phyloP scores from a whole-genome alignment of 2,329 filamentous ascomycete species.

The Corniculantispora saksenae region DNA sequence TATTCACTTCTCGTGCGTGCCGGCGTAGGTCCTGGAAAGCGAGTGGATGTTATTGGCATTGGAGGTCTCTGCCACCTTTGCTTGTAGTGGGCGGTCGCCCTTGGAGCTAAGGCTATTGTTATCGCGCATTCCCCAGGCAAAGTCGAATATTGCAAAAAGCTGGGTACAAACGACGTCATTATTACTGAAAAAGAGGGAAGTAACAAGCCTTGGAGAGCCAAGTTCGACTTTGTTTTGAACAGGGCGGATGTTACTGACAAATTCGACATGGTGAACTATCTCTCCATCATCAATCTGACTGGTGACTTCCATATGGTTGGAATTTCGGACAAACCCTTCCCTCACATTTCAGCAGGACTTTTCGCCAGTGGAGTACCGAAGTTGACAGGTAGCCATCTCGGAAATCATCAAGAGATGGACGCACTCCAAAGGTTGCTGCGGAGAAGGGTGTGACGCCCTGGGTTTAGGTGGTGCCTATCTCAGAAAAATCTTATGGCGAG shows the following conservation, averaged over 20 bases:
- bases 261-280: conserved; percentile 55
- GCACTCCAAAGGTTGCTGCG: conserved; percentile 59
- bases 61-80: conserved; percentile 76
- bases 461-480: conserved; percentile 65
- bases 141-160: conserved; percentile 57
- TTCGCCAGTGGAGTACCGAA: conserved; percentile 36
- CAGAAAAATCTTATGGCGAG: conserved; percentile 67
- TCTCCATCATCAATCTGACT: conserved; percentile 53
- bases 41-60: conserved; percentile 70
- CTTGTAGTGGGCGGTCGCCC: conserved; percentile 68
- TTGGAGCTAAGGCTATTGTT: conserved; percentile 67
- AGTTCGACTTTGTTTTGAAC: conserved; percentile 55
- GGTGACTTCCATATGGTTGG: conserved; percentile 61
- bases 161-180: conserved; percentile 62
- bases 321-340: conserved; percentile 53
- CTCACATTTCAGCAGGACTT: conserved; percentile 39
- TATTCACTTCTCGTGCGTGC: conserved; percentile 69
- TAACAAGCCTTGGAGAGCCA: conserved; percentile 54
- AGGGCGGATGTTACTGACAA: conserved; percentile 50
- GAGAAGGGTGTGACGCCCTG: conserved; percentile 57
- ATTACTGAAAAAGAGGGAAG: conserved; percentile 53
- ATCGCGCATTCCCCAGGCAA: conserved; percentile 63
- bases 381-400: conserved; percentile 54
- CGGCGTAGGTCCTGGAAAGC: conserved; percentile 68
- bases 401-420: conserved; percentile 60